Evolutionary conservation across 768 basidiomycete genomes (phyloP).

Genomic region (Cyathus striatus): DNA sequence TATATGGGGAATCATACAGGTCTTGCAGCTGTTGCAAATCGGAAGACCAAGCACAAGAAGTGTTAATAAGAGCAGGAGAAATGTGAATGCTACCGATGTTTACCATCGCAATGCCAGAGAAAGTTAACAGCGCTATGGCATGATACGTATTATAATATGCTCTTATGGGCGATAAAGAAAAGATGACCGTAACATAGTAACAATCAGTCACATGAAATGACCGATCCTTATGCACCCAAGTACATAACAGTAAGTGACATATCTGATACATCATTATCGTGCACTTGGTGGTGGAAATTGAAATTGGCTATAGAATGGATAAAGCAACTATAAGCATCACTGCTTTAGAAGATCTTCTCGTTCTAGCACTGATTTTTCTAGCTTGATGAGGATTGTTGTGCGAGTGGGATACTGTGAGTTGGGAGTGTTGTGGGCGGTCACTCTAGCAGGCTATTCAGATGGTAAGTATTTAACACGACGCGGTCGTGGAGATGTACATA

Average conservation of each 20-base stretch:
- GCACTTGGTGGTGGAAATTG: too few relatives aligned
- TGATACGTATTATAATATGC: too few relatives aligned
- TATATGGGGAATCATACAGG: slow-evolving; percentile 62
- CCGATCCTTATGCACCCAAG: too few relatives aligned
- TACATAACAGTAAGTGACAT: too few relatives aligned
- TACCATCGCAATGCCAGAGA: slow-evolving; percentile 37
- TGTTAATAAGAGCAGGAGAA: slow-evolving; percentile 66
- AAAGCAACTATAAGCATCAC: background rate
- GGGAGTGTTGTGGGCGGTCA: slow-evolving; percentile 93
- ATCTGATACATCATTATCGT: too few relatives aligned
- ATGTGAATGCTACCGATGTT: slow-evolving; percentile 50
- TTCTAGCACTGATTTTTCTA: slow-evolving; percentile 89
- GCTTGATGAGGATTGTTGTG: slow-evolving; percentile 95
- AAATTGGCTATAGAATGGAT: too few relatives aligned
- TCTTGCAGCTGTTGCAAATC: slow-evolving; percentile 55
- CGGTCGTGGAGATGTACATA: slow-evolving; percentile 35
- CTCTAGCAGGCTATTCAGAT: slow-evolving; percentile 87
- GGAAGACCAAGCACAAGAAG: slow-evolving; percentile 81
- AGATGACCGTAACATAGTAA: too few relatives aligned
- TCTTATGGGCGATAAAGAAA: too few relatives aligned
- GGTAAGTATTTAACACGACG: slow-evolving; percentile 3
- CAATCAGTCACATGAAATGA: too few relatives aligned
- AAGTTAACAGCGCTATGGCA: background rate
- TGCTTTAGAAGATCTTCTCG: slow-evolving; percentile 89
- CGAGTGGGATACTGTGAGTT: slow-evolving; percentile 74